These are phyloP conservation scores for Blepharisma japonicum DNA, from an alignment of 73 alveolate species.

Conservation along the genomic window DNA sequence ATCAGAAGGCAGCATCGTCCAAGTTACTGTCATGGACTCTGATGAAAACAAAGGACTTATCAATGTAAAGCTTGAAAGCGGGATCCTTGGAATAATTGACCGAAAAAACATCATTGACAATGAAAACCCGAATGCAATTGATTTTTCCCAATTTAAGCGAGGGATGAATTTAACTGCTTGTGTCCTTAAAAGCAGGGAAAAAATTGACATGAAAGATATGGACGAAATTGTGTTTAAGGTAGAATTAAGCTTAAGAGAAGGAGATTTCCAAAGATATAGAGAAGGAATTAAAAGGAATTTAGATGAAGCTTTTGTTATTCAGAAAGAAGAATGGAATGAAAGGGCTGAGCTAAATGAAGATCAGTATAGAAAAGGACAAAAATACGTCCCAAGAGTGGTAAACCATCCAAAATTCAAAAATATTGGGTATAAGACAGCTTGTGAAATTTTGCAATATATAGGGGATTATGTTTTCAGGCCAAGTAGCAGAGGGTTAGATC, in stretches of 20 bases:
- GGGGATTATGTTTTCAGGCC: conserved; percentile 95
- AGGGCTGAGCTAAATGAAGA: conserved; percentile 49
- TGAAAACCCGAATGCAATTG: conserved; percentile 39
- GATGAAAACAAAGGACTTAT: conserved; percentile 41
- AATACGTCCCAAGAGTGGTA: conserved; percentile 72
- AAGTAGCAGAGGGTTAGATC: conserved; percentile 73
- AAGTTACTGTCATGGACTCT: conserved; percentile 68
- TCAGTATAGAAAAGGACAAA: conserved; percentile 38
- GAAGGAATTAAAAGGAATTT: conserved; percentile 21
- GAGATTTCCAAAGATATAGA: conserved; percentile 56
- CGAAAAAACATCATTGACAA: conserved; percentile 7
- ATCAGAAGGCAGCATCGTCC: conserved; percentile 67
- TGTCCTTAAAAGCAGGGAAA: neutral
- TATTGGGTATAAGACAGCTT: conserved; percentile 67
- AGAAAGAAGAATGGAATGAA: conserved; percentile 63
- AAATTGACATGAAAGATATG: conserved; percentile 36
- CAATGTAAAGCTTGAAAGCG: conserved; percentile 24
- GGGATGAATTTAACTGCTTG: conserved; percentile 25
- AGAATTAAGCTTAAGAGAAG: conserved; percentile 54
- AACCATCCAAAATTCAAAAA: conserved; percentile 79
- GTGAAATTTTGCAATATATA: conserved; percentile 62
- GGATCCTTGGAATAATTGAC: neutral
- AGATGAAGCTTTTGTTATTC: conserved; percentile 35
- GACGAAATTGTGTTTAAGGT: conserved; percentile 46
- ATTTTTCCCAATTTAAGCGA: conserved; percentile 35